phyloP scores from a whole-genome alignment of 2,329 filamentous ascomycete species.

The Aspergillus versicolor region DNA sequence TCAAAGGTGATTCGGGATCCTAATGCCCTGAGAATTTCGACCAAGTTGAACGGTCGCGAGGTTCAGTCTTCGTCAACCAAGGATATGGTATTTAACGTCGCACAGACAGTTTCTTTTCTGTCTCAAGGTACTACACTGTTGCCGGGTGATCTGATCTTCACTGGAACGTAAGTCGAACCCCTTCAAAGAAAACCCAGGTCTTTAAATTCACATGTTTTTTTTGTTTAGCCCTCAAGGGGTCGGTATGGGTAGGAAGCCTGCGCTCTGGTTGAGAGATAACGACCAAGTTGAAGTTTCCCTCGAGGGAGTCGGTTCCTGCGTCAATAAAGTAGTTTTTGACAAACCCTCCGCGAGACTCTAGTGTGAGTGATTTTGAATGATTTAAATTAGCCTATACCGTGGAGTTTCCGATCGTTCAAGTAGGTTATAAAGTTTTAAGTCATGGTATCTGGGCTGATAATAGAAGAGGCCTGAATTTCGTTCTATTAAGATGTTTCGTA shows the following conservation, averaged over 20 bases:
- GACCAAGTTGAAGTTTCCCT: slow-evolving; percentile 69
- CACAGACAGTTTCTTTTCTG: slow-evolving; percentile 47
- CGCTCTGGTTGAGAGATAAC: slow-evolving; percentile 67
- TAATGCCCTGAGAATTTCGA: slow-evolving; percentile 43
- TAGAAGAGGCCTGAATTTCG: slow-evolving; percentile 20
- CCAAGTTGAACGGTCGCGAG: slow-evolving; percentile 49
- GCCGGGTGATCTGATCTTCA: slow-evolving; percentile 44
- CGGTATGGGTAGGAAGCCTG: slow-evolving; percentile 66
- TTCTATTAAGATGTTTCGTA: slow-evolving; percentile 12
- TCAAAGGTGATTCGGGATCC: slow-evolving; percentile 46
- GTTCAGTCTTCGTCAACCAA: slow-evolving; percentile 51
- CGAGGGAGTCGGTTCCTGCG: slow-evolving; percentile 62
- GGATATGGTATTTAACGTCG: slow-evolving; percentile 51
- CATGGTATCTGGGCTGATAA: neutral
- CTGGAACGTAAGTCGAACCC: slow-evolving; percentile 42
- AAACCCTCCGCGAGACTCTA: slow-evolving; percentile 41
- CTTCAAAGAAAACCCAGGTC: neutral
- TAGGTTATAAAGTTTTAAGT: neutral
- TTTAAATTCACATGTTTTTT: slow-evolving; percentile 36
- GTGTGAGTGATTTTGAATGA: neutral
- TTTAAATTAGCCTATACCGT: neutral
- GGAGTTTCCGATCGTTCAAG: neutral
- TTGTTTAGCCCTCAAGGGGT: slow-evolving; percentile 62
- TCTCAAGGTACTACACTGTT: slow-evolving; percentile 44
- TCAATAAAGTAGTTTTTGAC: slow-evolving; percentile 45